Percentiles rank a stretch among this genome's conserved stretches.
Evolutionary conservation across 352 stramenopile genomes (phyloP).

Genomic region (Pythium phragmitis): DNA sequence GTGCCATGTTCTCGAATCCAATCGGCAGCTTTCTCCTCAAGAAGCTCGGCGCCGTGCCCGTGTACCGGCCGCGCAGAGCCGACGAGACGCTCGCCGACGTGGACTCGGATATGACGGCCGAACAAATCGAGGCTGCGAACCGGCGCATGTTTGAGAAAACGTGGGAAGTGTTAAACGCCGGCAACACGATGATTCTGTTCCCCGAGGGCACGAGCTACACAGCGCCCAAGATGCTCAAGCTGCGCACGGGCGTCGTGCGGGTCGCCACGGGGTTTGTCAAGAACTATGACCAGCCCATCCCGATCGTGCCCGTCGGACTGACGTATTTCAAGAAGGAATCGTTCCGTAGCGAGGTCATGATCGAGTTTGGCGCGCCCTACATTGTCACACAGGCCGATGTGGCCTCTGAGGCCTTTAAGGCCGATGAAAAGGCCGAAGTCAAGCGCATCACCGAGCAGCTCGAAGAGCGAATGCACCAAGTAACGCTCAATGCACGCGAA

Average conservation of each 20-base stretch:
- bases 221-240: conserved; percentile 69
- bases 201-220: conserved; percentile 83
- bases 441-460: conserved; percentile 42
- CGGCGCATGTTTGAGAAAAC: conserved; percentile 76
- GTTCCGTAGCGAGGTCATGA: conserved; percentile 64
- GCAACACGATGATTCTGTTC: conserved; percentile 79
- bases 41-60: conserved; percentile 55
- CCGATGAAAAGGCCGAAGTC: conserved; percentile 37
- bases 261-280: conserved; percentile 71
- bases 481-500: conserved; percentile 65
- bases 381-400: conserved; percentile 41
- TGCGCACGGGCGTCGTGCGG: conserved; percentile 72
- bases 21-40: conserved; percentile 42
- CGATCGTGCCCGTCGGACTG: conserved; percentile 66
- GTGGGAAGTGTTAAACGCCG: conserved; percentile 51
- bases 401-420: conserved; percentile 32
- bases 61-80: conserved; percentile 59
- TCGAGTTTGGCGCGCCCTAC: conserved; percentile 71
- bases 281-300: conserved; percentile 65
- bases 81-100: conserved; percentile 49
- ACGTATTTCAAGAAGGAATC: conserved; percentile 87
- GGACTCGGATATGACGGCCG: conserved; percentile 60
- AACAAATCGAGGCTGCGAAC: conserved; percentile 62
- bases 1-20: conserved; percentile 69
- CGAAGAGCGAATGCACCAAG: conserved; percentile 42